Evolutionary conservation across 2,329 filamentous ascomycete genomes (phyloP).

Genomic region (Neonectria faginata): DNA sequence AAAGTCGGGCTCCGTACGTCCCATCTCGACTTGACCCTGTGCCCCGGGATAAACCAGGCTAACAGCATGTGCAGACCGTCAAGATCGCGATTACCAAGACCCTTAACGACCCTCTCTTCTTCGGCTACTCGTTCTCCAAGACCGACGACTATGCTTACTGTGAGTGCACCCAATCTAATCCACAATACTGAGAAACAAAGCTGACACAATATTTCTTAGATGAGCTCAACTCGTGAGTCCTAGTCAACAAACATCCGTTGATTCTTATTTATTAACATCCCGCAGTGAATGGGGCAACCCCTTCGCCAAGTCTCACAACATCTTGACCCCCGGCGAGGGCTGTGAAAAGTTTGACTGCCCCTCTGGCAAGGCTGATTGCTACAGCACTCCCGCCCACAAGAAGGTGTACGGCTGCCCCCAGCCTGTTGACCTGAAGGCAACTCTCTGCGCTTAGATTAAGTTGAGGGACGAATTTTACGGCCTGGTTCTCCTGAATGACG

Average conservation of each 20-base stretch:
- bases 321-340: slow-evolving; percentile 51
- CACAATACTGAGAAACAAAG: slow-evolving; percentile 4
- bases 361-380: slow-evolving; percentile 52
- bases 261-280: slow-evolving; percentile 5
- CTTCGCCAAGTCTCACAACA: slow-evolving; percentile 52
- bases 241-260: too few relatives aligned
- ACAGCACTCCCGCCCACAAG: slow-evolving; percentile 53
- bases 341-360: slow-evolving; percentile 55
- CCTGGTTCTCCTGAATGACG: neutral
- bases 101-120: slow-evolving; percentile 53
- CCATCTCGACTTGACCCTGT: neutral
- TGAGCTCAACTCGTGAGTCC: slow-evolving; percentile 52
- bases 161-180: slow-evolving; percentile 38
- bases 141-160: slow-evolving; percentile 55
- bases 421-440: slow-evolving; percentile 52
- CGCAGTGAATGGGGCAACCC: slow-evolving; percentile 54
- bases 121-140: slow-evolving; percentile 55
- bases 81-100: slow-evolving; percentile 56
- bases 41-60: neutral
- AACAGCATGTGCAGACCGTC: slow-evolving; percentile 49
- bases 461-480: neutral
- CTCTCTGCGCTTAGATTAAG: slow-evolving; percentile 39
- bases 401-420: slow-evolving; percentile 56
- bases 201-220: slow-evolving; percentile 44
- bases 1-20: slow-evolving; percentile 51